Conservation (phyloP, 2,329 filamentous ascomycete species). For the Pyricularia pennisetigena region DNA sequence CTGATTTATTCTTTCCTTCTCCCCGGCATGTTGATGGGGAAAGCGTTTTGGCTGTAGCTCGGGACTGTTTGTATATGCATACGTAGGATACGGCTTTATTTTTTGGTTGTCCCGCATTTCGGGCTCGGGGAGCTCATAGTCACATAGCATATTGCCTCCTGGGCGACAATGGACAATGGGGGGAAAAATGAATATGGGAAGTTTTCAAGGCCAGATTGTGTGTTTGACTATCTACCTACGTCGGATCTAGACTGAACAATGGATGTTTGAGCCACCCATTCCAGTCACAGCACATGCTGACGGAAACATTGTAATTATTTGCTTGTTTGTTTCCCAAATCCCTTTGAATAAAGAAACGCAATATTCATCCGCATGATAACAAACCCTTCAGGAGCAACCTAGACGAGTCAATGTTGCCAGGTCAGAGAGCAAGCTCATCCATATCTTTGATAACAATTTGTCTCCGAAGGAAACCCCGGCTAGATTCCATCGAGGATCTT, state of each 20-base stretch:
- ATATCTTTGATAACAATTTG: neutral
- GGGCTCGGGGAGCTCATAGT: neutral
- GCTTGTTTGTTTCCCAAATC: neutral
- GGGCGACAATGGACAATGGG: neutral
- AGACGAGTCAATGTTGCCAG: neutral
- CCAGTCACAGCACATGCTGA: neutral
- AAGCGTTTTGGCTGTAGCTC: neutral
- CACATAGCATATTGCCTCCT: neutral
- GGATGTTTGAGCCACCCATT: neutral
- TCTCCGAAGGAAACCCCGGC: neutral
- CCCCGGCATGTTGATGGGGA: neutral
- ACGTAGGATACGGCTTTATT: neutral
- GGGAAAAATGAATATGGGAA: neutral
- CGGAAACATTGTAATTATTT: neutral
- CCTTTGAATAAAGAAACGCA: neutral
- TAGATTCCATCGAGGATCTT: neutral
- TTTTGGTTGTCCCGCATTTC: neutral
- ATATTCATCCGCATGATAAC: neutral
- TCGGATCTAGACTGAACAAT: neutral
- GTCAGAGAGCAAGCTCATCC: neutral
- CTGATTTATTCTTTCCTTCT: neutral
- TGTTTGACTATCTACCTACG: neutral
- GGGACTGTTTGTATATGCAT: neutral
- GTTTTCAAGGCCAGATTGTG: neutral
- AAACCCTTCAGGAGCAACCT: neutral